Conservation (phyloP, 2,329 filamentous ascomycete species). For the Aspergillus cejpii region DNA sequence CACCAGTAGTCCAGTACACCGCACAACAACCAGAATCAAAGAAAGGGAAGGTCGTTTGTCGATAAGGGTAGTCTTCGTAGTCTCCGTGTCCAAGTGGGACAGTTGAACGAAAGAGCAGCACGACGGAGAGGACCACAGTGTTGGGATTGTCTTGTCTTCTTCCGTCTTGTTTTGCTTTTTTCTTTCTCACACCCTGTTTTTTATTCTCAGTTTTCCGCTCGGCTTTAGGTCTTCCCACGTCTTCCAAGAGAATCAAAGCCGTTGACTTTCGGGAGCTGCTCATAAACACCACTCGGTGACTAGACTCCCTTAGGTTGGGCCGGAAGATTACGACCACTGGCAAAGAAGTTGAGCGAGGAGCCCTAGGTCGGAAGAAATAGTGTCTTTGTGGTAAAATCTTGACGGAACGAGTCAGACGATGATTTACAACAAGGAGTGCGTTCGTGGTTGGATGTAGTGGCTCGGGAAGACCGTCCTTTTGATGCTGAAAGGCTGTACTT, state of each 20-base stretch:
- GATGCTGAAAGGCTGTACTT: not conserved
- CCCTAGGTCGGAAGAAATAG: slow-evolving; percentile 18
- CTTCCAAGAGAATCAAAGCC: not conserved
- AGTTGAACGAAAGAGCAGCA: slow-evolving; percentile 7
- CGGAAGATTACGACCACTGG: slow-evolving; percentile 20
- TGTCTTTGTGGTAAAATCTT: slow-evolving; percentile 22
- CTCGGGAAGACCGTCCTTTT: slow-evolving; percentile 1
- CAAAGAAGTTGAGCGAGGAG: slow-evolving; percentile 18
- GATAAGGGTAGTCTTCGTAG: slow-evolving; percentile 12
- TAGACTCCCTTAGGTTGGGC: slow-evolving; percentile 17
- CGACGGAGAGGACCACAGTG: slow-evolving; percentile 7
- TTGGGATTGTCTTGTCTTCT: slow-evolving; percentile 5
- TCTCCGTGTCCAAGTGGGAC: slow-evolving; percentile 9
- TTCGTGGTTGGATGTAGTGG: slow-evolving; percentile 7
- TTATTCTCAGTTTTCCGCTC: not conserved
- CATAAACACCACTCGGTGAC: slow-evolving; percentile 10
- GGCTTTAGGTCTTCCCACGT: not conserved
- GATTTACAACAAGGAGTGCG: slow-evolving; percentile 12
- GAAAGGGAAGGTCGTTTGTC: slow-evolving; percentile 14
- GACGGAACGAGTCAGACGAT: slow-evolving; percentile 14
- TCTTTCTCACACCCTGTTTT: not conserved
- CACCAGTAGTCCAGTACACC: slow-evolving; percentile 9
- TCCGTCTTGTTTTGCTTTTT: slow-evolving; percentile 1
- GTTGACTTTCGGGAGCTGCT: slow-evolving; percentile 9
- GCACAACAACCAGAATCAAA: slow-evolving; percentile 8